Evolutionary conservation across 176 grass and related monocot species (phyloP).

Genomic region (Lolium perenne): DNA sequence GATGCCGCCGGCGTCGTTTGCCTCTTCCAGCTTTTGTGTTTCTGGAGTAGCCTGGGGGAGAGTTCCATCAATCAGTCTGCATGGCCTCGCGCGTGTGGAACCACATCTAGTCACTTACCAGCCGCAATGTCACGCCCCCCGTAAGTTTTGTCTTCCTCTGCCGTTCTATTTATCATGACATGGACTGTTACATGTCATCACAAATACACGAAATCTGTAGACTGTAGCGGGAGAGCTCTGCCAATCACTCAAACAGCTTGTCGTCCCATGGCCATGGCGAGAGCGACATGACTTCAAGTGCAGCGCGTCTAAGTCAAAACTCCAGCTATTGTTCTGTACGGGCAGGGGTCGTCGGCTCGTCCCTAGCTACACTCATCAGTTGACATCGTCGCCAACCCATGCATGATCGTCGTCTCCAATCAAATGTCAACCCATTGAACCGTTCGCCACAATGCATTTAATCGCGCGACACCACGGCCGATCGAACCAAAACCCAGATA

Average conservation of each 20-base stretch:
- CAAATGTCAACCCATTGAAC: slow-evolving; percentile 50
- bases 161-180: not conserved
- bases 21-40: not conserved
- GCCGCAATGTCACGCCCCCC: not conserved
- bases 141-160: not conserved
- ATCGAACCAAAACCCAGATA: not conserved
- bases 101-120: not conserved
- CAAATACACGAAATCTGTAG: too few species aligned
- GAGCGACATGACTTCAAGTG: not conserved
- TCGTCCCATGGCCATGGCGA: slow-evolving; percentile 22
- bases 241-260: not conserved
- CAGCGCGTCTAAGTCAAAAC: not conserved
- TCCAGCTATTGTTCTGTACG: not conserved
- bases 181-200: not conserved
- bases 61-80: not conserved
- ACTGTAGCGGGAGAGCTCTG: not conserved
- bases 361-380: slow-evolving; percentile 7
- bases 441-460: slow-evolving; percentile 40
- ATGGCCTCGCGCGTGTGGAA: not conserved
- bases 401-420: not conserved
- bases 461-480: not conserved
- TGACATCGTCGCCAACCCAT: slow-evolving; percentile 36
- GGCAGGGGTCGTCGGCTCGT: slow-evolving; percentile 39
- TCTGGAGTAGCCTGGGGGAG: not conserved
- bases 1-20: not conserved